phyloP scores from a whole-genome alignment of 2,329 filamentous ascomycete genomes.

The Diaporthe australafricana region DNA sequence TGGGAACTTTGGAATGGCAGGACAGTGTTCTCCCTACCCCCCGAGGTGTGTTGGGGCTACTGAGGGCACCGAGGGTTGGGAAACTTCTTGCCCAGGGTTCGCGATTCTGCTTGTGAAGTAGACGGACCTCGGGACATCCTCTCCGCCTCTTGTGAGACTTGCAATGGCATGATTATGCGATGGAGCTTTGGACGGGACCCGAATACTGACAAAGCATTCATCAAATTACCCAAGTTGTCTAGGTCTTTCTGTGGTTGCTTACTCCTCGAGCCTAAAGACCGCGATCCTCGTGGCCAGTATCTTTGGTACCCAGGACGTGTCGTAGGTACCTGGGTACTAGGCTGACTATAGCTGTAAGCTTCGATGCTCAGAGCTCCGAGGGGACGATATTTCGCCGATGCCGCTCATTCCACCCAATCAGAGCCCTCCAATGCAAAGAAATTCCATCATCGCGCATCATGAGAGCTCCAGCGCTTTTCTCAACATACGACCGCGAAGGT shows the following conservation, averaged over 20 bases:
- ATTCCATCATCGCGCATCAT: constrained; percentile 27
- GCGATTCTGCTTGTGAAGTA: neutral
- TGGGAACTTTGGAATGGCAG: neutral
- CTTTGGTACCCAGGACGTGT: neutral
- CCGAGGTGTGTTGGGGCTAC: no score
- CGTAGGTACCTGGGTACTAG: neutral
- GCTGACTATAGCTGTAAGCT: neutral
- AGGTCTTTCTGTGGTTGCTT: neutral
- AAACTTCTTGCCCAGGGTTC: neutral
- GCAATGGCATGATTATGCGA: neutral
- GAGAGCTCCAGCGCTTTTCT: constrained; percentile 6
- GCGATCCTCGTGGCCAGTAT: neutral
- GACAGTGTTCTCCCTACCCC: neutral
- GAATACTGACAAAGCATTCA: neutral
- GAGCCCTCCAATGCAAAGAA: constrained; percentile 4
- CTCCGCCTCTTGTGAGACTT: neutral
- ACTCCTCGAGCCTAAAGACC: neutral
- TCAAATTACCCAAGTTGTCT: neutral
- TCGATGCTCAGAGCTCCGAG: neutral
- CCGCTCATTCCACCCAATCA: constrained; percentile 13
- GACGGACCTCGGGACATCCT: neutral
- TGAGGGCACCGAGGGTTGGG: neutral
- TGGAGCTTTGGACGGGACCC: neutral
- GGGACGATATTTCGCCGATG: constrained; percentile 6
- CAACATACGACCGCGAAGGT: constrained; percentile 3